Evolutionary conservation across 768 basidiomycete genomes (phyloP).

Genomic region (Suillus discolor): DNA sequence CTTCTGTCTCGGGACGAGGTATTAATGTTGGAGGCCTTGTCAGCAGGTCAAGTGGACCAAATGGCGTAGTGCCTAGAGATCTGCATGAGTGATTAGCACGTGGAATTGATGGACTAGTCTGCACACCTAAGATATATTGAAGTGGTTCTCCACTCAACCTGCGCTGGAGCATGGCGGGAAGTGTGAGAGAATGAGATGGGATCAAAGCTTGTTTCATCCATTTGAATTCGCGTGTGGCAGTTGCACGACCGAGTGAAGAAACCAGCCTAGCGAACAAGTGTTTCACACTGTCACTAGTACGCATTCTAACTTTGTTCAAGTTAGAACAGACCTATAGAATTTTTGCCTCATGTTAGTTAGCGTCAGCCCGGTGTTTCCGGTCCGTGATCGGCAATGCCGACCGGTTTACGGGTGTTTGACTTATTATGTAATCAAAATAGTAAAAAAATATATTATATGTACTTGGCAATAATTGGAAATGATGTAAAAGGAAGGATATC

Average conservation of each 20-base stretch:
- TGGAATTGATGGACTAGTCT: background rate
- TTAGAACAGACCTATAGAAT: slow-evolving; percentile 12
- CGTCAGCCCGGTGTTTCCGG: background rate
- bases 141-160: slow-evolving; percentile 75
- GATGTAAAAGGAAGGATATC: slow-evolving; percentile 16
- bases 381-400: slow-evolving; percentile 9
- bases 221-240: slow-evolving; percentile 44
- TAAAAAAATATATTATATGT: slow-evolving; percentile 6
- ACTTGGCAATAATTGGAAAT: background rate
- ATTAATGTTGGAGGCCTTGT: slow-evolving; percentile 84
- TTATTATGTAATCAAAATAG: slow-evolving; percentile 12
- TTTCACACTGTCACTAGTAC: slow-evolving; percentile 11
- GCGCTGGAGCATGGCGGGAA: slow-evolving; percentile 55
- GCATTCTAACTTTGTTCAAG: slow-evolving; percentile 12
- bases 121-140: slow-evolving; percentile 86
- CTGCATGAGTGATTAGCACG: background rate
- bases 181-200: slow-evolving; percentile 25
- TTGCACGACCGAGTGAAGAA: slow-evolving; percentile 34
- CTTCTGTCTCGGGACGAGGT: slow-evolving; percentile 93
- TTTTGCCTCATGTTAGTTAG: slow-evolving; percentile 12
- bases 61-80: slow-evolving; percentile 71
- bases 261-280: slow-evolving; percentile 33
- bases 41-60: slow-evolving; percentile 79
- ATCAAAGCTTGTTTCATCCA: slow-evolving; percentile 48
- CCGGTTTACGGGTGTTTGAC: background rate